Evolutionary conservation across 2,329 filamentous ascomycete species (phyloP).

Genomic region (Stemphylium vesicarium): DNA sequence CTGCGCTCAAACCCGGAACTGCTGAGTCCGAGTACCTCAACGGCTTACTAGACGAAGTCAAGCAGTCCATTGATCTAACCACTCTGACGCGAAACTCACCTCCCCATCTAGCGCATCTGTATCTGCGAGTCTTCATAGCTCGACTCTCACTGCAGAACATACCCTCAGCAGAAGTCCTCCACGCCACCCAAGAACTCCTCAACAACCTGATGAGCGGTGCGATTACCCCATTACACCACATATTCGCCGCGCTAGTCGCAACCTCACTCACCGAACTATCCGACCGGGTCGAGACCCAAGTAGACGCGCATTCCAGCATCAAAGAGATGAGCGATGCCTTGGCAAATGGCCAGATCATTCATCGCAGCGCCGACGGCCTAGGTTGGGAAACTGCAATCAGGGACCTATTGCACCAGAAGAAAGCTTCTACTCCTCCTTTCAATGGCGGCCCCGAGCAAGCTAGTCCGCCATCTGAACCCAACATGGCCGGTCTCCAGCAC

Average conservation of each 20-base stretch:
- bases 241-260: constrained; percentile 46
- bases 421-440: constrained; percentile 25
- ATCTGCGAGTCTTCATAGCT: constrained; percentile 43
- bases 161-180: constrained; percentile 34
- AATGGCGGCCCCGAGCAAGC: constrained; percentile 32
- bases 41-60: constrained; percentile 38
- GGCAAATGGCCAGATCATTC: constrained; percentile 40
- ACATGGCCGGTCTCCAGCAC: constrained; percentile 48
- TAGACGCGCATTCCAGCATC: constrained; percentile 44
- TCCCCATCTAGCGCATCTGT: constrained; percentile 46
- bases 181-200: constrained; percentile 39
- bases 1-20: constrained; percentile 31
- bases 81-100: constrained; percentile 37
- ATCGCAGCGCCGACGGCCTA: constrained; percentile 36
- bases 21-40: constrained; percentile 38
- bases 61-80: constrained; percentile 41
- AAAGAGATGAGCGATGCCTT: constrained; percentile 47
- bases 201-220: constrained; percentile 31
- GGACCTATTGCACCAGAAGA: constrained; percentile 42
- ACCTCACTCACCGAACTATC: constrained; percentile 44
- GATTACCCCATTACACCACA: constrained; percentile 45
- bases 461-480: constrained; percentile 37
- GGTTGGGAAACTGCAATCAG: constrained; percentile 47
- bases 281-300: constrained; percentile 44
- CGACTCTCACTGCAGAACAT: constrained; percentile 31